phyloP scores from a whole-genome alignment of 257 asterid genomes.

The Parsonsia alboflavescens region DNA sequence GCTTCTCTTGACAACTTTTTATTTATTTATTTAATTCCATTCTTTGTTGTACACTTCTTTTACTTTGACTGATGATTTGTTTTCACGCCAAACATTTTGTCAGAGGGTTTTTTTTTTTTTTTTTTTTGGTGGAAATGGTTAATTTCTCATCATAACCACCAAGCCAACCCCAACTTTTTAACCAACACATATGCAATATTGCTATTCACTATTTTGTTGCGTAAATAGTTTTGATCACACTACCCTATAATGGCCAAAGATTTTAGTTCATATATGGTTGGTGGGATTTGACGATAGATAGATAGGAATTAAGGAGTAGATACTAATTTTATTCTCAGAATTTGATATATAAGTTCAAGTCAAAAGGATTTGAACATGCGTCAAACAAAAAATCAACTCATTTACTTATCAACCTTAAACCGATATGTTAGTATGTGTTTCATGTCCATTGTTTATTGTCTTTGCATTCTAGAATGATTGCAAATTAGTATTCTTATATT shows the following conservation, averaged over 20 bases:
- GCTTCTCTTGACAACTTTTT: background rate
- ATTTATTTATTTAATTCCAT: background rate
- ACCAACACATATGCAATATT: constrained; percentile 1
- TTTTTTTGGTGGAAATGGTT: no score
- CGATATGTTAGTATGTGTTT: no score
- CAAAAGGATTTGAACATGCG: no score
- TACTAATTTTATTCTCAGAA: no score
- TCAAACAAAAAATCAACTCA: no score
- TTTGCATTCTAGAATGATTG: no score
- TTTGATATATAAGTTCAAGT: no score
- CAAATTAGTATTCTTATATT: no score
- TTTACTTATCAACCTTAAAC: no score
- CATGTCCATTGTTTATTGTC: no score
- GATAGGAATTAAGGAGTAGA: no score
- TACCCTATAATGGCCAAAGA: background rate
- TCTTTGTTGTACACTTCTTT: background rate
- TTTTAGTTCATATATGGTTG: background rate
- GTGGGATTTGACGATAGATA: no score
- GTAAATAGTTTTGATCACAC: background rate
- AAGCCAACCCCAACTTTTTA: background rate
- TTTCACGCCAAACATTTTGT: constrained; percentile 28
- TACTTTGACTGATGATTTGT: constrained; percentile 14
- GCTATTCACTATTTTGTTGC: background rate
- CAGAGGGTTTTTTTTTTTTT: background rate
- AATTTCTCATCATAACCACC: constrained; percentile 13